Conservation (phyloP, 441 rosid species). For the Biscutella laevigata region DNA sequence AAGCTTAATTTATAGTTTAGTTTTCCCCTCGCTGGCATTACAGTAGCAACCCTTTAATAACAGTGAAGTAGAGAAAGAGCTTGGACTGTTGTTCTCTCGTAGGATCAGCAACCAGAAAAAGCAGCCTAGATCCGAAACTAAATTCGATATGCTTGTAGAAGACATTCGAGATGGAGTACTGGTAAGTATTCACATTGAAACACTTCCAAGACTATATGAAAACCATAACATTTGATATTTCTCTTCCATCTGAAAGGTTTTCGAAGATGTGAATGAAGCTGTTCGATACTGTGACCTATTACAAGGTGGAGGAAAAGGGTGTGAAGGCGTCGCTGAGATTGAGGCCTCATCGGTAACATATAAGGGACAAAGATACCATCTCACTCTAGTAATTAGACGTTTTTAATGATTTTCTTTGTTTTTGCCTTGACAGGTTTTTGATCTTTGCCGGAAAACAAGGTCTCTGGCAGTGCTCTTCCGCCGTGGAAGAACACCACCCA, state of each 20-base stretch:
- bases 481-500: conserved; percentile 79
- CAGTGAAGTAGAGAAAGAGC: conserved; percentile 94
- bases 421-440: conserved; percentile 53
- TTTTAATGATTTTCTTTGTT: background rate
- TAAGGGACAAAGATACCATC: background rate
- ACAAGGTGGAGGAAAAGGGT: conserved; percentile 90
- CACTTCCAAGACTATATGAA: background rate
- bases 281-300: conserved; percentile 75
- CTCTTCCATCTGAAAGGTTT: conserved; percentile 39
- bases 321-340: conserved; percentile 94
- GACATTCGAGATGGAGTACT: conserved; percentile 86
- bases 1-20: background rate
- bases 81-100: conserved; percentile 65
- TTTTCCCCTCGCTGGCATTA: background rate
- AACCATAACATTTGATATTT: background rate
- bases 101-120: conserved; percentile 42
- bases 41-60: conserved; percentile 1
- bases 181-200: conserved; percentile 36
- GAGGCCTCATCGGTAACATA: conserved; percentile 89
- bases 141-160: conserved; percentile 92
- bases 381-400: background rate
- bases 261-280: conserved; percentile 91
- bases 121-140: conserved; percentile 50
- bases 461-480: conserved; percentile 84
- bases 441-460: conserved; percentile 79